Conservation (phyloP, 2,329 filamentous ascomycete species). For the Paecilomyces formosus region DNA sequence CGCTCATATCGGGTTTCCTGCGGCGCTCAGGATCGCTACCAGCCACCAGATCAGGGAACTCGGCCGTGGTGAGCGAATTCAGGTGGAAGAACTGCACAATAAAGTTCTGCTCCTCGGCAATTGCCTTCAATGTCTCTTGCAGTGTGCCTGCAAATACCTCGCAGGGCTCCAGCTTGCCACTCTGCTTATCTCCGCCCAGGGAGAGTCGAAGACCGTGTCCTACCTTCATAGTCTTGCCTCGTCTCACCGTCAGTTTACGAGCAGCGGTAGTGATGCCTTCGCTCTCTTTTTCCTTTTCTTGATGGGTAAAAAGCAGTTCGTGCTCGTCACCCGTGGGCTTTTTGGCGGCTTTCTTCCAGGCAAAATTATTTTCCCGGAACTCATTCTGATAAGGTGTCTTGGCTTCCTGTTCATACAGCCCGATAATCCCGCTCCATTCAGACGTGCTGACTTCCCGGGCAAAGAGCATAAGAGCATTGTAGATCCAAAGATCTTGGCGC, state of each 20-base stretch:
- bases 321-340: constrained; percentile 70
- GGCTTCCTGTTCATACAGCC: constrained; percentile 71
- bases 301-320: constrained; percentile 80
- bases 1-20: constrained; percentile 62
- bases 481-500: constrained; percentile 73
- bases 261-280: constrained; percentile 62
- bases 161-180: constrained; percentile 63
- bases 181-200: constrained; percentile 49
- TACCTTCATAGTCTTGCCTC: constrained; percentile 65
- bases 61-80: constrained; percentile 69
- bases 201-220: constrained; percentile 37
- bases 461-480: constrained; percentile 81
- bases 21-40: constrained; percentile 60
- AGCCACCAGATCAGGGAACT: constrained; percentile 75
- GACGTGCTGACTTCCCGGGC: constrained; percentile 72
- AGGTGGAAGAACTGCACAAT: constrained; percentile 95
- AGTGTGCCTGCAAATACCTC: constrained; percentile 75
- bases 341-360: constrained; percentile 72
- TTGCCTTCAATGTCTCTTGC: constrained; percentile 72
- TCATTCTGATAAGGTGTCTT: constrained; percentile 72
- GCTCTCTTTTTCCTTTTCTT: constrained; percentile 80
- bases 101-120: constrained; percentile 95
- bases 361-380: constrained; percentile 67
- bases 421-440: constrained; percentile 74
- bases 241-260: constrained; percentile 86